phyloP scores from a whole-genome alignment of 2,329 filamentous ascomycete species.

The Colletotrichum salicis region DNA sequence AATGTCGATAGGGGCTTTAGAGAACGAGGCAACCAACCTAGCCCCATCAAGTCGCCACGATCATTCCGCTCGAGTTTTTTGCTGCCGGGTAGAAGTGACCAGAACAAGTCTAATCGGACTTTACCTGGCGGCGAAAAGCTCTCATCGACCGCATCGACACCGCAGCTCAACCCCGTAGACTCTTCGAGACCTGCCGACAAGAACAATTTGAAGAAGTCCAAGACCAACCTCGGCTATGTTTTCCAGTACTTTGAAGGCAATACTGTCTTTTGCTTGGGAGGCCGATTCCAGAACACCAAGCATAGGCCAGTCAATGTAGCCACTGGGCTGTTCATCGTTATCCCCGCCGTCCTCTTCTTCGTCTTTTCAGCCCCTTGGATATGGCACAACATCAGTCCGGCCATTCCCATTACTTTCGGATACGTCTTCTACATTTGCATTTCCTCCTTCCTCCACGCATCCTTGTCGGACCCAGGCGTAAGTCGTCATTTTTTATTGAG shows the following conservation, averaged over 20 bases:
- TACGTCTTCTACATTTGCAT: slow-evolving; percentile 93
- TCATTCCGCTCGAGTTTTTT: slow-evolving; percentile 83
- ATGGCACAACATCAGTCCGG: slow-evolving; percentile 87
- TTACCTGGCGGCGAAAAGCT: slow-evolving; percentile 81
- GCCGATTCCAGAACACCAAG: slow-evolving; percentile 86
- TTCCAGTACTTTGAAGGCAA: slow-evolving; percentile 91
- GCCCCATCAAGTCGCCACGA: slow-evolving; percentile 75
- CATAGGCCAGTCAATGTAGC: slow-evolving; percentile 90
- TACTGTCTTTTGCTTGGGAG: slow-evolving; percentile 87
- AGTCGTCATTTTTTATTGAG: slow-evolving; percentile 51
- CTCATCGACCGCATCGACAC: slow-evolving; percentile 82
- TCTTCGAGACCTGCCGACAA: slow-evolving; percentile 36
- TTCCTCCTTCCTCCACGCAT: slow-evolving; percentile 94
- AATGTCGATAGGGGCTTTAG: slow-evolving; percentile 71
- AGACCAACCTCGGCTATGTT: slow-evolving; percentile 57
- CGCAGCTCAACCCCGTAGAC: slow-evolving; percentile 66
- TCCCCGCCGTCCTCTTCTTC: slow-evolving; percentile 87
- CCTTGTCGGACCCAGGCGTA: slow-evolving; percentile 91
- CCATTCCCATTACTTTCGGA: slow-evolving; percentile 87
- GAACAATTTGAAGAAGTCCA: slow-evolving; percentile 41
- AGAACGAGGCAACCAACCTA: slow-evolving; percentile 61
- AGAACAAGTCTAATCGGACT: slow-evolving; percentile 63
- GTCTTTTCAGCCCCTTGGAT: slow-evolving; percentile 85
- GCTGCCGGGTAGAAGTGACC: slow-evolving; percentile 67
- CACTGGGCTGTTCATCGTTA: slow-evolving; percentile 81